Percentiles rank a stretch among this genome's conserved stretches.
phyloP scores from a whole-genome alignment of 306 rosid genomes.

The Rubus idaeus region DNA sequence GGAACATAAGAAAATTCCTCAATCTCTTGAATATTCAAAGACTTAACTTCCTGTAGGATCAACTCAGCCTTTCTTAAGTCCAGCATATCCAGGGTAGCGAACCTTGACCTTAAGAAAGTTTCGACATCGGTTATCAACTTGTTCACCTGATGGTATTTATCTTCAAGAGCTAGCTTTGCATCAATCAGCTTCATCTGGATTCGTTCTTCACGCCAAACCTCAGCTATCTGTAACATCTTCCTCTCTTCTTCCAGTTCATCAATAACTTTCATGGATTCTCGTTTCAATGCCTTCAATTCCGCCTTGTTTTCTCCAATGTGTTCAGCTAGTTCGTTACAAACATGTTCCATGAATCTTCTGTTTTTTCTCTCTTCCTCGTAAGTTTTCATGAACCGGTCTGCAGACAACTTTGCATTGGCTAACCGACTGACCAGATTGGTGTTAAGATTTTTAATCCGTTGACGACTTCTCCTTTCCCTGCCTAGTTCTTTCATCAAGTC shows the following conservation, averaged over 20 bases:
- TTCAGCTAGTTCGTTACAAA: slow-evolving; percentile 41
- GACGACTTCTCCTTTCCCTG: slow-evolving; percentile 46
- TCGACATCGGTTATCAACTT: slow-evolving; percentile 40
- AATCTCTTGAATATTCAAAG: slow-evolving; percentile 32
- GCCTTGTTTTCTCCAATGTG: slow-evolving; percentile 49
- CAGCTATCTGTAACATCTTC: slow-evolving; percentile 56
- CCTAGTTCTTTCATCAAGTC: slow-evolving; percentile 31
- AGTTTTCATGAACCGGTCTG: slow-evolving; percentile 32
- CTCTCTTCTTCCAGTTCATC: slow-evolving; percentile 66
- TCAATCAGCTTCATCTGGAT: slow-evolving; percentile 68
- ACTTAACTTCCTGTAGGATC: slow-evolving; percentile 40
- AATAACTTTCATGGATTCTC: slow-evolving; percentile 30
- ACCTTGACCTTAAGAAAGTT: slow-evolving; percentile 40
- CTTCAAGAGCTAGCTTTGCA: slow-evolving; percentile 58
- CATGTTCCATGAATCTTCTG: slow-evolving; percentile 43
- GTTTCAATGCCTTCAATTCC: slow-evolving; percentile 34
- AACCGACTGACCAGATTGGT: slow-evolving; percentile 38
- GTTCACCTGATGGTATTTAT: slow-evolving; percentile 47
- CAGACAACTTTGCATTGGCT: slow-evolving; percentile 34
- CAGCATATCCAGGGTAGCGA: slow-evolving; percentile 27
- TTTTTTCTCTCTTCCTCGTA: slow-evolving; percentile 47
- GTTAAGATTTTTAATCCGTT: slow-evolving; percentile 34
- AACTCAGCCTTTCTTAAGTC: slow-evolving; percentile 41
- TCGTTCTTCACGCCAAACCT: slow-evolving; percentile 71
- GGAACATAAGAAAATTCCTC: slow-evolving; percentile 36